Percentiles rank a stretch among this genome's conserved stretches.
phyloP scores from a whole-genome alignment of 148 eudicot genomes.

The Polygonum maritimum region DNA sequence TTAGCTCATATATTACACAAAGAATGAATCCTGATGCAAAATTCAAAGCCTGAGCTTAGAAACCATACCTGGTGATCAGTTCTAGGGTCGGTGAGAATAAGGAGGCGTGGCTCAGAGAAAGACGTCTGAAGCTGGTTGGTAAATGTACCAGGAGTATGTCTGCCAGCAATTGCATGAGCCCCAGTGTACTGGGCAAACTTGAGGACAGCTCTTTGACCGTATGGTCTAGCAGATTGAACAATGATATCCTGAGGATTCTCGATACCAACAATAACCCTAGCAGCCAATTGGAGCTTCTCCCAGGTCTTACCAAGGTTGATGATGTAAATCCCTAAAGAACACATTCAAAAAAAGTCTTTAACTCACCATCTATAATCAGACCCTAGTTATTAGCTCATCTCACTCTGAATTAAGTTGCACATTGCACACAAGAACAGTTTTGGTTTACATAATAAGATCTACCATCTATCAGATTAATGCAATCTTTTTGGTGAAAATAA shows the following conservation, averaged over 20 bases:
- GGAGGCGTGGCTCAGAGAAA: conserved; percentile 57
- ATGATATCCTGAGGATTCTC: conserved; percentile 67
- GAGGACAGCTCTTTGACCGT: conserved; percentile 67
- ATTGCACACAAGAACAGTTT: too few relatives aligned
- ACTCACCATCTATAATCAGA: neutral
- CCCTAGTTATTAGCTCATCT: too few relatives aligned
- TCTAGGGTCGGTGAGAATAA: conserved; percentile 60
- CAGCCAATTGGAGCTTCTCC: conserved; percentile 66
- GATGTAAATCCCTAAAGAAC: conserved; percentile 38
- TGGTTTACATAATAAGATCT: too few relatives aligned
- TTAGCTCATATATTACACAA: neutral
- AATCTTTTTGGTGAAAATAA: too few relatives aligned
- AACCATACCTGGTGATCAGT: conserved; percentile 50
- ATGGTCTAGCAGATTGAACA: conserved; percentile 72
- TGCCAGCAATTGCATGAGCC: conserved; percentile 53
- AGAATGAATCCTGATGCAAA: neutral
- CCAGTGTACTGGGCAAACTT: conserved; percentile 75
- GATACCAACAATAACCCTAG: conserved; percentile 53
- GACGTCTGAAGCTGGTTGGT: conserved; percentile 68
- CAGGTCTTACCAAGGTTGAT: conserved; percentile 53
- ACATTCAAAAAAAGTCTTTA: neutral
- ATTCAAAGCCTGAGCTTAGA: neutral
- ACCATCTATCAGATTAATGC: too few relatives aligned
- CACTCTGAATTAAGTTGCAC: too few relatives aligned
- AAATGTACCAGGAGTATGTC: conserved; percentile 75